Evolutionary conservation across 73 alveolate genomes (phyloP).

Genomic region (Stentor roeselii): DNA sequence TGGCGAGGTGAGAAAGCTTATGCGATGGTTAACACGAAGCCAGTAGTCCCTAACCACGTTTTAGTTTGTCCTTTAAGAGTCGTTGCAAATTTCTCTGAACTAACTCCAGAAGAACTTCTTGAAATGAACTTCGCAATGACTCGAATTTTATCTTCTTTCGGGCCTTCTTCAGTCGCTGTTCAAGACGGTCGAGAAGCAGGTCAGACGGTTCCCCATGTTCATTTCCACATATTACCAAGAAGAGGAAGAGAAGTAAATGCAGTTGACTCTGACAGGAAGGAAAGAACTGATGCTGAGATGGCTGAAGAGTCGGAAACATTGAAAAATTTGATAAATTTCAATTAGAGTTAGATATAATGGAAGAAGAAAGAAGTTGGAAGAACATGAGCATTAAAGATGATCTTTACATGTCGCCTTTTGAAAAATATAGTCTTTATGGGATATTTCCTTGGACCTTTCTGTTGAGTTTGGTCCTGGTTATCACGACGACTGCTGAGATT

Average conservation of each 20-base stretch:
- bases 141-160: conserved; percentile 44
- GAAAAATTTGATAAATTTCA: conserved; percentile 27
- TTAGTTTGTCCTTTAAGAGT: conserved; percentile 70
- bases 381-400: conserved; percentile 3
- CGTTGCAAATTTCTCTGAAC: conserved; percentile 52
- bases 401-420: conserved; percentile 48
- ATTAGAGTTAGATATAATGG: too few relatives aligned
- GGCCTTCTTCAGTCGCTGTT: conserved; percentile 31
- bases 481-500: conserved; percentile 64
- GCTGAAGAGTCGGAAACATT: conserved; percentile 52
- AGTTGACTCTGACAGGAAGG: conserved; percentile 43
- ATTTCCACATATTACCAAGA: conserved; percentile 71
- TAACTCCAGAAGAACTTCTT: conserved; percentile 55
- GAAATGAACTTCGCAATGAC: conserved; percentile 62
- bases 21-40: conserved; percentile 76
- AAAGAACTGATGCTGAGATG: conserved; percentile 70
- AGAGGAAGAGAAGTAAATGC: conserved; percentile 49
- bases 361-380: background rate
- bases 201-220: conserved; percentile 79
- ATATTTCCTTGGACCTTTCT: conserved; percentile 72
- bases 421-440: conserved; percentile 67
- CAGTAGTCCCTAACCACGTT: conserved; percentile 72
- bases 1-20: conserved; percentile 56
- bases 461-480: conserved; percentile 59
- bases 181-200: conserved; percentile 84